These are phyloP conservation scores for Dillenia turbinata DNA, from an alignment of 164 flowering plant species.

Conservation along the genomic window DNA sequence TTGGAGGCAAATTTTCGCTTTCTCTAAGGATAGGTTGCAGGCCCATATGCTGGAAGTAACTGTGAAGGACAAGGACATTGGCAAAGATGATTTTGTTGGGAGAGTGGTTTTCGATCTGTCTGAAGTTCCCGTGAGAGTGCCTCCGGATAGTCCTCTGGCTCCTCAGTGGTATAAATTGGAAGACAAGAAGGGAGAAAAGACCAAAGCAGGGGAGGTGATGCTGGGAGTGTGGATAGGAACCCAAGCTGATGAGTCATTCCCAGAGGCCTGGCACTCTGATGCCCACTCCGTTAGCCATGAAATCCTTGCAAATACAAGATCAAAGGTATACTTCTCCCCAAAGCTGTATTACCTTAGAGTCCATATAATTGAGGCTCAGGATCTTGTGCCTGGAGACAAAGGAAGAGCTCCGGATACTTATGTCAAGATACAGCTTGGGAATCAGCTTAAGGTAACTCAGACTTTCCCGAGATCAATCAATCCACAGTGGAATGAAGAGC, in stretches of 20 bases:
- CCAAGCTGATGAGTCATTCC: slow-evolving; percentile 84
- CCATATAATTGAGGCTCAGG: slow-evolving; percentile 73
- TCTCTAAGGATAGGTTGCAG: slow-evolving; percentile 62
- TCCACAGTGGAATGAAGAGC: slow-evolving; percentile 75
- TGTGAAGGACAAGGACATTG: slow-evolving; percentile 69
- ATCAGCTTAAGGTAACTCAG: slow-evolving; percentile 40
- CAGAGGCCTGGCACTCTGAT: slow-evolving; percentile 84
- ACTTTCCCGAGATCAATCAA: slow-evolving; percentile 19
- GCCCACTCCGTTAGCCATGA: slow-evolving; percentile 47
- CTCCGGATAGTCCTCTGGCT: slow-evolving; percentile 89
- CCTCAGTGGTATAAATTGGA: slow-evolving; percentile 79
- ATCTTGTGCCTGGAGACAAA: slow-evolving; percentile 48
- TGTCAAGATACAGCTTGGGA: slow-evolving; percentile 56
- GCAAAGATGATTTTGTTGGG: slow-evolving; percentile 77
- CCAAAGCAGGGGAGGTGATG: slow-evolving; percentile 65
- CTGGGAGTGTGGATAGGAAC: slow-evolving; percentile 95
- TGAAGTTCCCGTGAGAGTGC: slow-evolving; percentile 75
- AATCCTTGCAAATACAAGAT: slow-evolving; percentile 46
- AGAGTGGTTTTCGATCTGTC: slow-evolving; percentile 43
- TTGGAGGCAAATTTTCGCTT: slow-evolving; percentile 70
- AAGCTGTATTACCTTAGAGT: slow-evolving; percentile 73
- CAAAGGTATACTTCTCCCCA: slow-evolving; percentile 86
- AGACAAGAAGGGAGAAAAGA: slow-evolving; percentile 55
- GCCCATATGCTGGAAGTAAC: slow-evolving; percentile 48
- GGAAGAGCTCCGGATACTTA: slow-evolving; percentile 27